Percentiles rank a stretch among this genome's conserved stretches.
phyloP scores from a whole-genome alignment of 352 stramenopile species.

The Phytophthora macrochlamydospora region DNA sequence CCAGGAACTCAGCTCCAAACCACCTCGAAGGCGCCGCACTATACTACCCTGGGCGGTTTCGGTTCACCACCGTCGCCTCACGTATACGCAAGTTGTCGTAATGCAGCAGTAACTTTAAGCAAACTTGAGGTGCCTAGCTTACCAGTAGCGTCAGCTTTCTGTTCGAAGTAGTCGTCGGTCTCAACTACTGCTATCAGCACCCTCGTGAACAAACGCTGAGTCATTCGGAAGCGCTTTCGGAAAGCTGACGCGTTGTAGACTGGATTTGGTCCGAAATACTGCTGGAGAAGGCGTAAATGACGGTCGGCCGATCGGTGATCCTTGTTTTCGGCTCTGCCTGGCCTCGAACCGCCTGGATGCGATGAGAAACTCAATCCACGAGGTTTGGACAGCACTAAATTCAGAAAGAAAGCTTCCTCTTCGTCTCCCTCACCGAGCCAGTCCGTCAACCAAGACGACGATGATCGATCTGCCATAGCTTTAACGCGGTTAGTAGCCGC shows the following conservation, averaged over 20 bases:
- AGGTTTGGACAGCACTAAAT: background rate
- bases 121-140: background rate
- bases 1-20: too few species aligned
- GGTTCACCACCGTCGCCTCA: too few species aligned
- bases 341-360: background rate
- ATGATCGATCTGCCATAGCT: background rate
- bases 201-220: background rate
- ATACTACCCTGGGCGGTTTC: too few species aligned
- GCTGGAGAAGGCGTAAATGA: background rate
- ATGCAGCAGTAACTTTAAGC: background rate
- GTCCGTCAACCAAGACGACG: background rate
- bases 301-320: background rate
- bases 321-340: background rate
- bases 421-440: background rate
- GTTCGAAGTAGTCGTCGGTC: background rate
- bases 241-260: background rate
- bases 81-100: background rate
- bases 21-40: too few species aligned
- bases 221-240: background rate
- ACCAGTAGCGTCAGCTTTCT: background rate
- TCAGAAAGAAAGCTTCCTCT: background rate
- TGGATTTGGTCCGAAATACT: background rate
- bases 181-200: background rate
- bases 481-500: background rate
- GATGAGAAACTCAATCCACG: background rate